A percentile compares a stretch with the other conserved stretches of the same genome.
phyloP scores from a whole-genome alignment of 345 rosid species.

The Salix viminalis region DNA sequence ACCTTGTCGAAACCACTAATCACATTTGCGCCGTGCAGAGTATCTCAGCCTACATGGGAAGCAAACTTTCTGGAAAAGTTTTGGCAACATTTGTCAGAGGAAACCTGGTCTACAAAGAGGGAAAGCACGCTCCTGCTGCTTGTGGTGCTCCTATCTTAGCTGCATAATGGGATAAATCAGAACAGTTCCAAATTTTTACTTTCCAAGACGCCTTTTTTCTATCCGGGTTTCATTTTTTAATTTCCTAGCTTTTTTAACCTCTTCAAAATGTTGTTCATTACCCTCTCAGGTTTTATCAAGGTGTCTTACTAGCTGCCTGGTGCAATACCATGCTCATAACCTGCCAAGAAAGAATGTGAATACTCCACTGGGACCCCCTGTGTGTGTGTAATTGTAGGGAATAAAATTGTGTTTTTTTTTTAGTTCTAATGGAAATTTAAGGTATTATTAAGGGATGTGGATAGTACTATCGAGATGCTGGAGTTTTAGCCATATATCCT shows the following conservation, averaged over 20 bases:
- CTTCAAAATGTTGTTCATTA: neutral
- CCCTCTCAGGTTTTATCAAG: neutral
- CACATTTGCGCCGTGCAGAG: conserved; percentile 32
- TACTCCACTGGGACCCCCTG: neutral
- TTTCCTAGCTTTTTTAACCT: neutral
- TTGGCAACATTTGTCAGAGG: conserved; percentile 81
- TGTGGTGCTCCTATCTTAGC: conserved; percentile 73
- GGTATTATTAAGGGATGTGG: too few relatives aligned
- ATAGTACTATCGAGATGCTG: too few relatives aligned
- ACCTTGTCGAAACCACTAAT: neutral
- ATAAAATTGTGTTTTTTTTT: too few relatives aligned
- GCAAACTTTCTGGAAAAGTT: conserved; percentile 70
- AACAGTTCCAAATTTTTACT: neutral
- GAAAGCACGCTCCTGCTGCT: conserved; percentile 73
- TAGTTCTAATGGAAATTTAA: too few relatives aligned
- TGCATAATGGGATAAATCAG: conserved; percentile 11
- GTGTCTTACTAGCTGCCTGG: neutral
- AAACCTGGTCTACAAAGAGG: conserved; percentile 75
- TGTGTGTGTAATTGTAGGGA: too few relatives aligned
- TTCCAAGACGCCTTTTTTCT: neutral
- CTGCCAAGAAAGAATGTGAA: neutral
- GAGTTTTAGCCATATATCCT: too few relatives aligned
- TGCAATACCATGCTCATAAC: neutral
- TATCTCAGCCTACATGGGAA: conserved; percentile 82
- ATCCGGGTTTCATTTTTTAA: neutral